Conservation (phyloP, 2,329 filamentous ascomycete species). For the Plenodomus lindquistii region DNA sequence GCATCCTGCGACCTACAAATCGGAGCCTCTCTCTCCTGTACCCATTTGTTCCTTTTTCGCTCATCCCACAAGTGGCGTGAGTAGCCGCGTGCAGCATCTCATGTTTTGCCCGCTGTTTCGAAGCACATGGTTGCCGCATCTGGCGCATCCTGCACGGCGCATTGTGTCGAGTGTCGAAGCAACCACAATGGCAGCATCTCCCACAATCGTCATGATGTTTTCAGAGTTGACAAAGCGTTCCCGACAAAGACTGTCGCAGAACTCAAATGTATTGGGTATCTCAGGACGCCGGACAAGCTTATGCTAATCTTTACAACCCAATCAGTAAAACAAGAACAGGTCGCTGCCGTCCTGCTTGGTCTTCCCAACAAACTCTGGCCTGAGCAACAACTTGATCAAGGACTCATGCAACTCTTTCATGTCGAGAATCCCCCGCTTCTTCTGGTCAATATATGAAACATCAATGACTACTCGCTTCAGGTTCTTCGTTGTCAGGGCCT, state of each 20-base stretch:
- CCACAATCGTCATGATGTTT: neutral
- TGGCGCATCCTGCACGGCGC: neutral
- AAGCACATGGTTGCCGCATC: neutral
- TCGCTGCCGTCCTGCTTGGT: conserved; percentile 30
- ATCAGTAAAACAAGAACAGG: conserved; percentile 40
- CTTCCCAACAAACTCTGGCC: conserved; percentile 64
- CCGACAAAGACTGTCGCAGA: neutral
- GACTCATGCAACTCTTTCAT: conserved; percentile 92
- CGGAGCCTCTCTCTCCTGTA: conserved; percentile 1
- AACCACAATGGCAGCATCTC: neutral
- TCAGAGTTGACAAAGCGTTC: neutral
- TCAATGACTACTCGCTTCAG: conserved; percentile 84
- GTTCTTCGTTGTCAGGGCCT: conserved; percentile 70
- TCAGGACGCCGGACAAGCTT: neutral
- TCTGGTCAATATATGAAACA: conserved; percentile 89
- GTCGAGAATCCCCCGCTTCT: conserved; percentile 90
- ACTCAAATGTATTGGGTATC: conserved; percentile 5
- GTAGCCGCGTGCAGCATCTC: conserved; percentile 3
- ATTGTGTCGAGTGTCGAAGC: neutral
- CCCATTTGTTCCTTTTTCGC: neutral
- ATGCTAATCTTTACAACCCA: conserved; percentile 7
- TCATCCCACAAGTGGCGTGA: conserved; percentile 6
- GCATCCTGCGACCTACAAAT: conserved; percentile 8
- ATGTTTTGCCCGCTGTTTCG: conserved; percentile 6
- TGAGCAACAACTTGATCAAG: conserved; percentile 73